Base-by-base conservation (phyloP, 805 yeast genomes). In the Zygosaccharomyces pseudorouxii region DNA sequence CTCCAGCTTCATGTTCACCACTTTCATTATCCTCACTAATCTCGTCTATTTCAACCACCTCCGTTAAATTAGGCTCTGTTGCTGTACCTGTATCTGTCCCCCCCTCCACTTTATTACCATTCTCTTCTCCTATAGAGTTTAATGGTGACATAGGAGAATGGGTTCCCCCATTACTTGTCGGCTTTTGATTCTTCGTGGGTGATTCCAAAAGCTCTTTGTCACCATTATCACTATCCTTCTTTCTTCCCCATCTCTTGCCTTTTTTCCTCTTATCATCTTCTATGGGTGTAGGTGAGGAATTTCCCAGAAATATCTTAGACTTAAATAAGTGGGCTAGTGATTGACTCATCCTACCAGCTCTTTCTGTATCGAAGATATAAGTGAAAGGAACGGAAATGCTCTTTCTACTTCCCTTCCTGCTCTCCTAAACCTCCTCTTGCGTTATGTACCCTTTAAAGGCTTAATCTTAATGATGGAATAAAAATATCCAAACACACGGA, bases 261-360 rank as follows among this genome's bases (percentile, higher is more conserved):
- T 42, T 47, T 39, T 38, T 45, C 38, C 38, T 50, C 38, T 29
- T 47, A 33, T 45, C 47, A 10, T 29, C 43, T 9, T 39, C 49
- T 5, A 18, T 27, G 12, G 28, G 45, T 4, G 18, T 23, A 14
- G 30, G 38, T 16, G 46, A 33, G 18, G 40, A 43, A 20, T 38
- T 23, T 14, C 54, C 54, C 29, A 52, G 62, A 38, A 60, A 58
- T 30, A 60, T 46, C 37, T 54, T 57, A 8, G 51, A 37, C 48
- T 52, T 59, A 8, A 60, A 49, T 40, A 59, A 42, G 19, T 54
- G 55, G 5, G 63, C 52, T 25, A 60, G 42, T 25, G 65, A 55
- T 30, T 59, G 60, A 38, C 52, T 59, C 65, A 60, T 60, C 8
- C n/a, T 23, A 11, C 28, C 22, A 25, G 11, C 12, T 9, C 28